A percentile compares a stretch with the other conserved stretches of the same genome.
phyloP scores from a whole-genome alignment of 352 stramenopile species.

The Pythium angustatum region DNA sequence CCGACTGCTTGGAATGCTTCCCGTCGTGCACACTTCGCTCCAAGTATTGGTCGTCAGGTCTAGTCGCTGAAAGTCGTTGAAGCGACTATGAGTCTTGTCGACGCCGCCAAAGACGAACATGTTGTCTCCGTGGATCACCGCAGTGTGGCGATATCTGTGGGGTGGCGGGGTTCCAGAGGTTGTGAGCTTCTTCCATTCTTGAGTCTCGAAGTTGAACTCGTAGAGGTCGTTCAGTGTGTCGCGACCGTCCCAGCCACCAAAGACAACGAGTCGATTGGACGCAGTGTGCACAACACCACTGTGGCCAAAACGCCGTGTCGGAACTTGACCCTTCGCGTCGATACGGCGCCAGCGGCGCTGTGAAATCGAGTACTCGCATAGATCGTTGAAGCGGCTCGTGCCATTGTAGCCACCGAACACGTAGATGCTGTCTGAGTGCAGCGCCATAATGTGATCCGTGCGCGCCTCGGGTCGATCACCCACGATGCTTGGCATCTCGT shows the following conservation, averaged over 20 bases:
- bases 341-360: slow-evolving; percentile 58
- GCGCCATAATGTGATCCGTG: slow-evolving; percentile 88
- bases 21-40: slow-evolving; percentile 81
- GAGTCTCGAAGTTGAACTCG: slow-evolving; percentile 73
- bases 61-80: slow-evolving; percentile 83
- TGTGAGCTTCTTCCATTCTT: slow-evolving; percentile 66
- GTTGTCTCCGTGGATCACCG: slow-evolving; percentile 79
- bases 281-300: slow-evolving; percentile 73
- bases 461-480: slow-evolving; percentile 68
- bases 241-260: slow-evolving; percentile 85
- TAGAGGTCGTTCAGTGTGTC: slow-evolving; percentile 86
- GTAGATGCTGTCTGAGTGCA: slow-evolving; percentile 78
- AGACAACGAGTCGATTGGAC: slow-evolving; percentile 78
- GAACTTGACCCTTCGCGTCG: slow-evolving; percentile 46
- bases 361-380: slow-evolving; percentile 71
- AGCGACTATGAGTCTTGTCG: slow-evolving; percentile 87
- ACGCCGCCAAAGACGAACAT: slow-evolving; percentile 92
- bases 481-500: slow-evolving; percentile 71
- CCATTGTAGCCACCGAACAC: slow-evolving; percentile 90
- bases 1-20: slow-evolving; percentile 77
- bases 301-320: slow-evolving; percentile 79
- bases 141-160: slow-evolving; percentile 85
- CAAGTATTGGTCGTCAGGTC: slow-evolving; percentile 81
- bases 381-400: slow-evolving; percentile 78
- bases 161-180: slow-evolving; percentile 58